Conservation (phyloP, 306 rosid genomes). For the Elaeagnus macrophylla region DNA sequence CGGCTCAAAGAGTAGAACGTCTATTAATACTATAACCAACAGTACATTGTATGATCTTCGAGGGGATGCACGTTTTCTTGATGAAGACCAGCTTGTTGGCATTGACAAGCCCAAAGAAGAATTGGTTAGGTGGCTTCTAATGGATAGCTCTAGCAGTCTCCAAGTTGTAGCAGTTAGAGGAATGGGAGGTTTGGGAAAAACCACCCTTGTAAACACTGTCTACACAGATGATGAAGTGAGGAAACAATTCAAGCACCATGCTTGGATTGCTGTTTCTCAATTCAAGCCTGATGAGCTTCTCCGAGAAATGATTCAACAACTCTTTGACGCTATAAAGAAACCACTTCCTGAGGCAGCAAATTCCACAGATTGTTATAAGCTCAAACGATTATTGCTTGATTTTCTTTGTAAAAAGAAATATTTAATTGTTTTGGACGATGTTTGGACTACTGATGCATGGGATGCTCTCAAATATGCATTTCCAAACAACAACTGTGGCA, state of each 20-base stretch:
- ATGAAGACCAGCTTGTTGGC: constrained; percentile 38
- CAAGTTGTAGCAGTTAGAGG: constrained; percentile 35
- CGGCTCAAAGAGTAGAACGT: constrained; percentile 23
- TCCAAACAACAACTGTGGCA: constrained; percentile 33
- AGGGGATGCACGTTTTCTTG: constrained; percentile 45
- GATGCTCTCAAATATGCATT: constrained; percentile 39
- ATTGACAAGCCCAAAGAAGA: constrained; percentile 28
- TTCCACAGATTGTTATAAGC: constrained; percentile 18
- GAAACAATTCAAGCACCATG: constrained; percentile 33
- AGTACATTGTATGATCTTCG: constrained; percentile 19
- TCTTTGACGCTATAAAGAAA: not conserved
- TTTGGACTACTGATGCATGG: constrained; percentile 41
- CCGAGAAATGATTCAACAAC: constrained; percentile 26
- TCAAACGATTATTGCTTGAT: constrained; percentile 23
- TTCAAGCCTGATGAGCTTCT: constrained; percentile 28
- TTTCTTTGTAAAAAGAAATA: constrained; percentile 31
- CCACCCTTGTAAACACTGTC: constrained; percentile 38
- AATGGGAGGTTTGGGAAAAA: constrained; percentile 52
- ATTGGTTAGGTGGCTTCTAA: constrained; percentile 23
- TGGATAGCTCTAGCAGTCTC: constrained; percentile 9
- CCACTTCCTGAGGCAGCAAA: constrained; percentile 30
- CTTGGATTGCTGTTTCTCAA: constrained; percentile 40
- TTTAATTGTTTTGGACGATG: constrained; percentile 43
- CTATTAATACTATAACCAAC: constrained; percentile 14
- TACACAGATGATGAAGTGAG: constrained; percentile 39